Percentiles rank a stretch among this genome's conserved stretches.
Evolutionary conservation across 768 basidiomycete genomes (phyloP).

Genomic region (Mycena olivaceomarginata): DNA sequence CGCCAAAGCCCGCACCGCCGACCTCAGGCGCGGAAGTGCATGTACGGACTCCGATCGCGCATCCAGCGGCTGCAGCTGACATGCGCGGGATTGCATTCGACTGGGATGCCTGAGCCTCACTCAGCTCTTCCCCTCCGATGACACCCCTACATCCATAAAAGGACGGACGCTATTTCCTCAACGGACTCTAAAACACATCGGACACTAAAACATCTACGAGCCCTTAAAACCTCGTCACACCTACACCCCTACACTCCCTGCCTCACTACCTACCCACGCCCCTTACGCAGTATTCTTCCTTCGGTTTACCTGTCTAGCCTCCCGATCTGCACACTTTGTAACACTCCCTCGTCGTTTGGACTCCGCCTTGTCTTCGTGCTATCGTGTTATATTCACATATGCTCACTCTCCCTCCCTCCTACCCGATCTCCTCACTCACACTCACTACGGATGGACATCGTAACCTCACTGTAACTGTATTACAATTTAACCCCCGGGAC

Average conservation of each 20-base stretch:
- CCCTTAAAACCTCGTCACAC: background rate
- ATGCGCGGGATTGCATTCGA: conserved; percentile 21
- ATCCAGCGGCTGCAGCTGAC: background rate
- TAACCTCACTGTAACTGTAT: background rate
- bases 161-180: too few relatives aligned
- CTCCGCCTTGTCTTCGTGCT: background rate
- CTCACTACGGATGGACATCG: background rate
- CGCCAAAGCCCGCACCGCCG: background rate
- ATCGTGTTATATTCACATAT: background rate
- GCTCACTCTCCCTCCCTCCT: background rate
- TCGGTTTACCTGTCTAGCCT: background rate
- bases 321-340: background rate
- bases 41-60: background rate
- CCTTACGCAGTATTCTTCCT: background rate
- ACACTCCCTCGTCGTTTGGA: background rate
- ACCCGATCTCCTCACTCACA: background rate
- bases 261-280: background rate
- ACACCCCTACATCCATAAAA: background rate
- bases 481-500: background rate
- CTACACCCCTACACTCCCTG: background rate
- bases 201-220: too few relatives aligned
- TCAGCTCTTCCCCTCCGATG: background rate
- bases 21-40: background rate
- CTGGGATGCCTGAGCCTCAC: conserved; percentile 22
- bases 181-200: too few relatives aligned